Conservation (phyloP, 2,329 filamentous ascomycete genomes). For the Aspergillus aculeatus region DNA sequence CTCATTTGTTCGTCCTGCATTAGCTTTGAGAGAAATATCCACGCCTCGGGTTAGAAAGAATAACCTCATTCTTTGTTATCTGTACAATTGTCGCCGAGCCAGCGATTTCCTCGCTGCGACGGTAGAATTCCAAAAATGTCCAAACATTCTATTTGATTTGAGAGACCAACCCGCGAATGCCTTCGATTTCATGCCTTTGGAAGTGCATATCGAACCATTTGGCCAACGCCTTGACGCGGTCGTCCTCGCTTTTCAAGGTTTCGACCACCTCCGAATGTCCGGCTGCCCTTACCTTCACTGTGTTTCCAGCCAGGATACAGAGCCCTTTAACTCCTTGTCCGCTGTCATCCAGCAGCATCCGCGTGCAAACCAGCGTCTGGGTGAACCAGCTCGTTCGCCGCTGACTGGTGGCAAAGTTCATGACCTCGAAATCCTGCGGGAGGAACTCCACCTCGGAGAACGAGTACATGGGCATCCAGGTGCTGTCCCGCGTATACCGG, state of each 20-base stretch:
- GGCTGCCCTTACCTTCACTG: conserved; percentile 55
- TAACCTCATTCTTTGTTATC: conserved; percentile 3
- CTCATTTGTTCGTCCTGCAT: conserved; percentile 19
- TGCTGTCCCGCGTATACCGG: conserved; percentile 46
- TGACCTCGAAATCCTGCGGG: conserved; percentile 59
- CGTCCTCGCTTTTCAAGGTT: conserved; percentile 51
- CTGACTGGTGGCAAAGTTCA: conserved; percentile 59
- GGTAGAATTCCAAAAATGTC: conserved; percentile 6
- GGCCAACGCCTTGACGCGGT: conserved; percentile 53
- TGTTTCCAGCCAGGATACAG: conserved; percentile 51
- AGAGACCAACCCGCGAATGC: conserved; percentile 52
- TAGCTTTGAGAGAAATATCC: conserved; percentile 21
- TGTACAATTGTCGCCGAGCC: conserved; percentile 23
- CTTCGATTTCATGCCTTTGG: conserved; percentile 50
- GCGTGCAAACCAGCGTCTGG: conserved; percentile 52
- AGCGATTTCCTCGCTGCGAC: conserved; percentile 1
- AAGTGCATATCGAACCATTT: conserved; percentile 56
- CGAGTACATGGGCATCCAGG: conserved; percentile 63
- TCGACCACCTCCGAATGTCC: conserved; percentile 52
- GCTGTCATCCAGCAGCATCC: conserved; percentile 54
- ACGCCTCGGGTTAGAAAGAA: conserved; percentile 17
- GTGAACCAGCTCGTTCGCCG: conserved; percentile 55
- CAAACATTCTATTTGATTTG: conserved; percentile 40
- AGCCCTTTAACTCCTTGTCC: conserved; percentile 52
- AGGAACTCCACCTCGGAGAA: conserved; percentile 67